Conservation (phyloP, 2,329 filamentous ascomycete species). For the Pleurostoma richardsiae region DNA sequence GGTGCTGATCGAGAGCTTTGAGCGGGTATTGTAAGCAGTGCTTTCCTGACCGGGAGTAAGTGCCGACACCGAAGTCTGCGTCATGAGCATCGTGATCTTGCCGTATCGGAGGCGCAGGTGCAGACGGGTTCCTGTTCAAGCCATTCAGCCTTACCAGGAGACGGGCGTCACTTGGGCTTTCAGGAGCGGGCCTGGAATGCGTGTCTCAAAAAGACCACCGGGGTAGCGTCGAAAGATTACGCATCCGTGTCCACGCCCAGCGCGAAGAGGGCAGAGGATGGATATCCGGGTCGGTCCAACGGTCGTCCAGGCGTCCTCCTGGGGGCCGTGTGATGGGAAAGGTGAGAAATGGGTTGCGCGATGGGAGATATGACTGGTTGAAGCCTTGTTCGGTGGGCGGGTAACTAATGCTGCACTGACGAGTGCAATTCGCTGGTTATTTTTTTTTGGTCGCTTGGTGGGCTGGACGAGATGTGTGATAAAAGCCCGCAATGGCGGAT, state of each 20-base stretch:
- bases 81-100: constrained; percentile 48
- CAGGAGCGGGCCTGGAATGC: too few species aligned
- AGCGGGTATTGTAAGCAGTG: constrained; percentile 26
- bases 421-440: constrained; percentile 27
- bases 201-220: background rate
- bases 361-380: constrained; percentile 30
- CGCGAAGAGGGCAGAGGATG: too few species aligned
- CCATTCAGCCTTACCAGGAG: constrained; percentile 12
- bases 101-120: constrained; percentile 1
- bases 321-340: constrained; percentile 15
- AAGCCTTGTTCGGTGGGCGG: constrained; percentile 23
- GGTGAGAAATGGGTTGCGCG: constrained; percentile 17
- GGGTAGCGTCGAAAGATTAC: too few species aligned
- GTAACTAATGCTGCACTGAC: constrained; percentile 22
- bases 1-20: constrained; percentile 1
- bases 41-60: constrained; percentile 36
- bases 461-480: background rate
- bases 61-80: constrained; percentile 40
- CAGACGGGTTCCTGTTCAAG: constrained; percentile 8
- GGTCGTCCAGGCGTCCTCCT: background rate
- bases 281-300: too few species aligned
- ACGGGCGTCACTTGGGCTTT: too few species aligned
- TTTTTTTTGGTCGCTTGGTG: constrained; percentile 7
- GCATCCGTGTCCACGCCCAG: too few species aligned
- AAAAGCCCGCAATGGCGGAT: constrained; percentile 1